Conservation (phyloP, 306 rosid species). For the Corylus avellana region DNA sequence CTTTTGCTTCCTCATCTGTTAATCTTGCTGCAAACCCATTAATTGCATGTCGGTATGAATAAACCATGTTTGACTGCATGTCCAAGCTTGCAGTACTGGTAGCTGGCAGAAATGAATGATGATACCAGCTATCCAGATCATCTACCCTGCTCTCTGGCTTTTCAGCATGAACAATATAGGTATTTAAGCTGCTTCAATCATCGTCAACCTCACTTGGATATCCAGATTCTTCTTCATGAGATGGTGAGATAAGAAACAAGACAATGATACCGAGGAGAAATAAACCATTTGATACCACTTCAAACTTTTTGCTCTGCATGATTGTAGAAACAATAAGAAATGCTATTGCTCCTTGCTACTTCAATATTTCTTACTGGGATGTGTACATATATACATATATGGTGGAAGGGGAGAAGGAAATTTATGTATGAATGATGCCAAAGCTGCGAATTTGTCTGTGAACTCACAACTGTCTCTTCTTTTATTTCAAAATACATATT, state of each 20-base stretch:
- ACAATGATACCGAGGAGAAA: not conserved
- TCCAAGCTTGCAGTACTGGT: not conserved
- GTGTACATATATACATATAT: too few species aligned
- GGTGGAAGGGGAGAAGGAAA: too few species aligned
- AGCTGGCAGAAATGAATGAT: constrained; percentile 44
- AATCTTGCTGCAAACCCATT: constrained; percentile 63
- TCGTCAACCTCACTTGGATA: not conserved
- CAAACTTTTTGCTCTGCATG: too few species aligned
- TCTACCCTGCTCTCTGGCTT: constrained; percentile 34
- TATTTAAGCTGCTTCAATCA: not conserved
- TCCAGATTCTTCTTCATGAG: not conserved
- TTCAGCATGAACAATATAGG: constrained; percentile 52
- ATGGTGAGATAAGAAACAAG: not conserved
- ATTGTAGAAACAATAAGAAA: too few species aligned
- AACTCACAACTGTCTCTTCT: too few species aligned
- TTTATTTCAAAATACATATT: too few species aligned
- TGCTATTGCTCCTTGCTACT: too few species aligned
- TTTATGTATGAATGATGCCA: too few species aligned
- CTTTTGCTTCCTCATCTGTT: constrained; percentile 52
- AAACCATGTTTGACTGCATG: constrained; percentile 32
- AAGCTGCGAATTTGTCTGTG: too few species aligned
- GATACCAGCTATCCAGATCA: constrained; percentile 57
- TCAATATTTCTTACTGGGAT: too few species aligned
- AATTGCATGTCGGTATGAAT: constrained; percentile 50
- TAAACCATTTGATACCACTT: too few species aligned